A percentile compares a stretch with the other conserved stretches of the same genome.
These are phyloP conservation scores for Hemisphaericaspora subhashii DNA, from an alignment of 1,139 yeast genomes.

Conservation along the genomic window DNA sequence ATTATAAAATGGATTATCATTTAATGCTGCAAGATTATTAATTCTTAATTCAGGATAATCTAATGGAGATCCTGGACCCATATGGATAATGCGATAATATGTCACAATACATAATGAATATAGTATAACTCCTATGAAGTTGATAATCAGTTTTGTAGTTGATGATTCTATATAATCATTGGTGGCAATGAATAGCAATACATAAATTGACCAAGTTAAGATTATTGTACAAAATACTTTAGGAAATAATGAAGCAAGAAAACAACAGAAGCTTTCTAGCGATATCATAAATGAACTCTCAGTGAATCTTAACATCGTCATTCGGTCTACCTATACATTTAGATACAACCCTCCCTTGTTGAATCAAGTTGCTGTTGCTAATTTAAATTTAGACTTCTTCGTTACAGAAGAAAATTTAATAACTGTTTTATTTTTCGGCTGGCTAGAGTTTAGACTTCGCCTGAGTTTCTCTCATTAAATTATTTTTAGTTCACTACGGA, in stretches of 20 bases:
- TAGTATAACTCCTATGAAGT: constrained; percentile 19
- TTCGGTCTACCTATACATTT: too few species aligned
- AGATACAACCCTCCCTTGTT: too few species aligned
- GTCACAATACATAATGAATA: constrained; percentile 33
- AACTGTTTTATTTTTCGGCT: too few species aligned
- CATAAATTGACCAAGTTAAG: constrained; percentile 61
- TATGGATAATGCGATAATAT: constrained; percentile 53
- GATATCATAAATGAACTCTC: constrained; percentile 4
- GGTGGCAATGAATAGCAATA: constrained; percentile 24
- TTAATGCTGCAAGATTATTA: neutral
- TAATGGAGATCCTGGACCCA: constrained; percentile 70
- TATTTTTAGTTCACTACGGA: too few species aligned
- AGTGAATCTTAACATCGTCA: constrained; percentile 1
- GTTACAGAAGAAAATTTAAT: too few species aligned
- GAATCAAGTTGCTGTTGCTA: too few species aligned
- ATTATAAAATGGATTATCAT: constrained; percentile 11
- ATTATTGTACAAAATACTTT: constrained; percentile 52
- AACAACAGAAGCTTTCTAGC: constrained; percentile 40
- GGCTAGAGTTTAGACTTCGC: too few species aligned
- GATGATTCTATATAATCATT: constrained; percentile 18
- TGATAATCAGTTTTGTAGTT: constrained; percentile 15
- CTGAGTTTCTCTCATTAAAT: too few species aligned
- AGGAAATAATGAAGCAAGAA: constrained; percentile 57
- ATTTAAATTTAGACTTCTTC: too few species aligned
- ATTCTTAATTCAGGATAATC: constrained; percentile 23